Evolutionary conservation across 441 rosid genomes (phyloP).

Genomic region (Manihot esculenta): DNA sequence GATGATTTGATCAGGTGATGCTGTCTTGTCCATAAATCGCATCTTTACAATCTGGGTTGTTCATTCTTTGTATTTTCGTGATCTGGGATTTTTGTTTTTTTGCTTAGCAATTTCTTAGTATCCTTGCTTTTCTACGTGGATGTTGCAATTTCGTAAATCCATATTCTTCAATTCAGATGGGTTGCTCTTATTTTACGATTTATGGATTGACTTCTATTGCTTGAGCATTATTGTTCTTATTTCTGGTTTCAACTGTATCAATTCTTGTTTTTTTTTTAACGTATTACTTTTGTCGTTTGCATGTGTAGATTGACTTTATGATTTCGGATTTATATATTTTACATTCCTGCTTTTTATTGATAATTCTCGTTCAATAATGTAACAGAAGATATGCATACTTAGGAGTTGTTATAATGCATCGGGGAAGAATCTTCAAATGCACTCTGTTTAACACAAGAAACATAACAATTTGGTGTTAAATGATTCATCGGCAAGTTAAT

Average conservation of each 20-base stretch:
- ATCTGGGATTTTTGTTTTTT: slow-evolving; percentile 29
- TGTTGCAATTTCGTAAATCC: slow-evolving; percentile 3
- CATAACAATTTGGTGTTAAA: neutral
- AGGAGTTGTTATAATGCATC: neutral
- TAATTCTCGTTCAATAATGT: neutral
- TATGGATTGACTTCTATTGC: neutral
- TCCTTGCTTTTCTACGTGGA: neutral
- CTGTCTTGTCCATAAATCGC: slow-evolving; percentile 5
- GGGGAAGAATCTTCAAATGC: neutral
- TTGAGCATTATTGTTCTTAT: neutral
- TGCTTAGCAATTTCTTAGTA: slow-evolving; percentile 10
- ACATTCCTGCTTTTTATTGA: neutral
- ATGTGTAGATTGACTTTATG: neutral
- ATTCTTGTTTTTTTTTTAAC: slow-evolving; percentile 1
- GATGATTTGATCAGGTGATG: slow-evolving; percentile 23
- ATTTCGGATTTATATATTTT: neutral
- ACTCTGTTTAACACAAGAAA: neutral
- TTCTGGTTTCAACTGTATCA: neutral
- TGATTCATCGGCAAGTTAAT: neutral
- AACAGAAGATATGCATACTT: neutral
- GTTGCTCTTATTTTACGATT: slow-evolving; percentile 12
- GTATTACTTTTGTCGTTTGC: slow-evolving; percentile 4
- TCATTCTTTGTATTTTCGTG: slow-evolving; percentile 22
- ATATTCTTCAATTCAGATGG: slow-evolving; percentile 1
- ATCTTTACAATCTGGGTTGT: slow-evolving; percentile 27